Base-by-base conservation (phyloP, 495 filamentous ascomycete genomes). In the Aspergillus cavernicola region DNA sequence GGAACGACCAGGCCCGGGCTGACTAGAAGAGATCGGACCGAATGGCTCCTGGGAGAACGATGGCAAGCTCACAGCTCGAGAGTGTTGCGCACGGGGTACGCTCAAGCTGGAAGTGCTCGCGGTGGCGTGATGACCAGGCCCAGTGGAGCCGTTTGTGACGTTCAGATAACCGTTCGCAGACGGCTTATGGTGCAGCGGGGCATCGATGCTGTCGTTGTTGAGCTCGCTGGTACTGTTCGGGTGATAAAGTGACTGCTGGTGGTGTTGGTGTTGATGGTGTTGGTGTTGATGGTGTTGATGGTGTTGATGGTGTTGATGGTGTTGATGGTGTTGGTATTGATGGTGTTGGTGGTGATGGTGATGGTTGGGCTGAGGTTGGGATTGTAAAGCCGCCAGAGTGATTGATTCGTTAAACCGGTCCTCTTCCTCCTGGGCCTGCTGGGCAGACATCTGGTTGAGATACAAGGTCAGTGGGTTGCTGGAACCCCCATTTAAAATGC, bases 381-480 rank as follows among this genome's bases (percentile, higher is more conserved):
- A 84, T 53, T 92, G 87, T 6, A 80, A 58, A 32, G 69, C 67
- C 23, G 69, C 68, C 36, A 81, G 66, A 16, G 73, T 69, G 61
- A 76, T 76, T 3, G 76, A 71, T 56, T 82, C 81, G 38, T 62
- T 65, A 43, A 73, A 42, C 5, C 71, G 74, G 56, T 76, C 76
- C 51, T 80, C 80, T 57, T 83, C 79, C 50, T 85, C 82, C 44
- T 81, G 81, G 32, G 85, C 80, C 18, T 88, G 85, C 65, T 92
- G 87, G 22, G 88, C 80, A 3, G 84, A 89, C 44, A 91, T 85
- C 66, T 95, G 90, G 66, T 82, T 88, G 35, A 96, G 81, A 67
- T 95, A 96, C 85, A 96, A 80, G n/a, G 89, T 95, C 63, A 98
- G 71, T 0, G 93, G 93, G 67, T 98, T 98, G 76, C 81, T 92